Evolutionary conservation across 75 land plant genomes (phyloP), one percentile per base, ranked within the genome.

Genomic region (Sequoiadendron giganteum): DNA sequence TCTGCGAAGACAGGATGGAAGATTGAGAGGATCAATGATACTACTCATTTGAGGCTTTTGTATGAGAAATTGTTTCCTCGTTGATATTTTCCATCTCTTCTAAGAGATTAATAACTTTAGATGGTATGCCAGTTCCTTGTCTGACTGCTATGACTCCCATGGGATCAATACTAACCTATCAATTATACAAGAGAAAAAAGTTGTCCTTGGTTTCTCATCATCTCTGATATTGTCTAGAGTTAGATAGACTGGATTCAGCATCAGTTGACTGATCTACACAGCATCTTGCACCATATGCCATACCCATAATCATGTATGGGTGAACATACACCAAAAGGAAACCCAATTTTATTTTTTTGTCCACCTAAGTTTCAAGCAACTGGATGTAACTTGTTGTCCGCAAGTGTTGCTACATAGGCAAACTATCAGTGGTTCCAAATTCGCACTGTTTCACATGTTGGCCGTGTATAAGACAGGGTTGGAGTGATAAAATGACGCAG

Each of bases 21-120:
- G 90, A 86, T 96, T 34, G 91, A 93, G 88, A 81, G 94, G 87
- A 80, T 94, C 49, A 96, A 96, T 86, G 96, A 96, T 85, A 96
- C 95, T 45, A 88, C 98, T 75, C 96, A 96, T 90, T 92, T 96
- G 42, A 93, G 96, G 88, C 96, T 94, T 87, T 90, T 96, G 19
- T 95, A 91, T 80, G 83, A 80, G 47, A 80, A 80, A 43, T 80
- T 80, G 83, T 80, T 80, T 79, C 82, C 83, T 40, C 83, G 43
- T 28, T 80, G 49, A 80, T 80, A 25, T 43, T 80, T 80, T 43
- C 45, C n/a, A 16, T 77, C 40, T 43, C 83, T 80, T 80, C 83
- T n/a, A 43, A 43, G 43, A 15, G n/a, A 40, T 43, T 0, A 80
- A 39, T 15, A 39, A 28, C 72, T 40, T 36, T 39, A 13, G 38